These are phyloP conservation scores for Halenospora varia DNA, from an alignment of 495 filamentous ascomycete genomes.

Conservation along the genomic window DNA sequence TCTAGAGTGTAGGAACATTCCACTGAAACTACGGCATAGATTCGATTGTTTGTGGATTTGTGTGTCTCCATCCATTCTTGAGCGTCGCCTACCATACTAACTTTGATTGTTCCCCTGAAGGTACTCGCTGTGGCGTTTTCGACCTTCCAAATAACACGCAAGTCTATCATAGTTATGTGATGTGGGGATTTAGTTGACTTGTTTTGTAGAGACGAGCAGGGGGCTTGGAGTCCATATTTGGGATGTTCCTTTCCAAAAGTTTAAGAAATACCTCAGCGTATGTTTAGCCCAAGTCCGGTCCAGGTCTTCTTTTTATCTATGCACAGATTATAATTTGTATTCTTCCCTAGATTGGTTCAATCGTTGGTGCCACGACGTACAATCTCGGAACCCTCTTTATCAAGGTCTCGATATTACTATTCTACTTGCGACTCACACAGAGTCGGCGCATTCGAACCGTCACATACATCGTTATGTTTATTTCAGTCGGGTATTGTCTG, in stretches of 20 bases:
- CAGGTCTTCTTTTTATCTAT: neutral
- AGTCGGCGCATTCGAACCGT: slow-evolving; percentile 22
- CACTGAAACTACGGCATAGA: neutral
- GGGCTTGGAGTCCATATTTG: slow-evolving; percentile 7
- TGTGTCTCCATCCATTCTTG: neutral
- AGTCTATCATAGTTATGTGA: neutral
- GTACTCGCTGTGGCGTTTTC: slow-evolving; percentile 8
- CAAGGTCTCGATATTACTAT: slow-evolving; percentile 86
- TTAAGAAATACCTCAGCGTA: slow-evolving; percentile 3
- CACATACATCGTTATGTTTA: too few relatives aligned
- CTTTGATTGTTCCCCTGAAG: neutral
- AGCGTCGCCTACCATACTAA: neutral
- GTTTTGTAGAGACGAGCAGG: slow-evolving; percentile 6
- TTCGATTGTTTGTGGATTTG: slow-evolving; percentile 2
- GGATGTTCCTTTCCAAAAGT: slow-evolving; percentile 12
- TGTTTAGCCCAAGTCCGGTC: neutral
- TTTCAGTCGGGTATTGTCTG: slow-evolving; percentile 26
- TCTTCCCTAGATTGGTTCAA: slow-evolving; percentile 14
- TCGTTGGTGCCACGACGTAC: slow-evolving; percentile 23
- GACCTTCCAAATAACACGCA: slow-evolving; percentile 7
- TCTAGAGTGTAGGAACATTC: neutral
- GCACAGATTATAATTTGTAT: neutral
- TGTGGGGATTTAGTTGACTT: neutral
- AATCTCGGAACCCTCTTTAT: slow-evolving; percentile 38
- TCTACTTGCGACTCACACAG: slow-evolving; percentile 13